Percentiles rank a stretch among this genome's conserved stretches.
phyloP scores from a whole-genome alignment of 768 basidiomycete genomes.

The Hypholoma sublateritium region DNA sequence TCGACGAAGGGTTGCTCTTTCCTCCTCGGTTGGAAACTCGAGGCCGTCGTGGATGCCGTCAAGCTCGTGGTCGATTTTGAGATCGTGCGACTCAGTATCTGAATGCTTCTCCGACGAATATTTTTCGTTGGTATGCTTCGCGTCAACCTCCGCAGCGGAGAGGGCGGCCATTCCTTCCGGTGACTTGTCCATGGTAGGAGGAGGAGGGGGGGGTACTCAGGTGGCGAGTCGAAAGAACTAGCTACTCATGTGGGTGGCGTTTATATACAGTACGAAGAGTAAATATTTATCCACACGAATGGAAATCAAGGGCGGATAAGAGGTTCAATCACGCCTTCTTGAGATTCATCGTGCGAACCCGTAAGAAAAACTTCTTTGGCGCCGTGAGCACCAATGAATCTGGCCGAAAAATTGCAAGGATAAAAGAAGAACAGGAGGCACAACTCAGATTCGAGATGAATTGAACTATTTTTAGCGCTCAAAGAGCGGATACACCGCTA shows the following conservation, averaged over 20 bases:
- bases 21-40: conserved; percentile 65
- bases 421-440: too few species aligned
- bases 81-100: conserved; percentile 2
- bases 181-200: background rate
- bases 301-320: too few species aligned
- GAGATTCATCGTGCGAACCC: too few species aligned
- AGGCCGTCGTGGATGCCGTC: conserved; percentile 49
- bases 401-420: too few species aligned
- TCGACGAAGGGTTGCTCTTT: conserved; percentile 54
- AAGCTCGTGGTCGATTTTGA: conserved; percentile 12
- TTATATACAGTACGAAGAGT: background rate
- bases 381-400: too few species aligned
- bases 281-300: too few species aligned
- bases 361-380: too few species aligned
- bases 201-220: background rate
- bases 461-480: too few species aligned
- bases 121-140: background rate
- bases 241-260: background rate
- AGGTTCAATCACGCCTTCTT: too few species aligned
- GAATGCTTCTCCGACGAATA: conserved; percentile 17
- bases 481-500: too few species aligned
- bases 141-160: background rate
- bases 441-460: too few species aligned
- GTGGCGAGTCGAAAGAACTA: background rate
- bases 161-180: background rate